Percentiles rank a stretch among this genome's conserved stretches.
Conservation (phyloP, 768 basidiomycete species). For the Zangia roseola region DNA sequence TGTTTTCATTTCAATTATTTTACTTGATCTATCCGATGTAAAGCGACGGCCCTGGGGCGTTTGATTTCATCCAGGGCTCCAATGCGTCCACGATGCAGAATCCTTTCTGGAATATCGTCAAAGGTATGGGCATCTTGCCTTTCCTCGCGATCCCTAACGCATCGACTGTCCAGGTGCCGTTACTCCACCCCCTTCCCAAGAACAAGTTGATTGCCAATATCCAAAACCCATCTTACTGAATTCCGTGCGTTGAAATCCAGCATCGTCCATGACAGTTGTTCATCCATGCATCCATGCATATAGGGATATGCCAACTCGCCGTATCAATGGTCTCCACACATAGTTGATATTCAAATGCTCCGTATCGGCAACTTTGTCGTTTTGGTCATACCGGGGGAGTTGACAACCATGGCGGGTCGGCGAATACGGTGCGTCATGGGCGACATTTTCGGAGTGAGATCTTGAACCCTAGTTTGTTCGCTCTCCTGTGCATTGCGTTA, state of each 20-base stretch:
- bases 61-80: slow-evolving; percentile 75
- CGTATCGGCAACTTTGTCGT: slow-evolving; percentile 76
- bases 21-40: not conserved
- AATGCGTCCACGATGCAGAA: slow-evolving; percentile 66
- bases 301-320: slow-evolving; percentile 63
- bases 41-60: slow-evolving; percentile 71
- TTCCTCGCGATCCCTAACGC: not conserved
- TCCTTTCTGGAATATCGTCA: slow-evolving; percentile 80
- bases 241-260: slow-evolving; percentile 31
- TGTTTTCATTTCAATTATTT: not conserved
- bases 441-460: not conserved
- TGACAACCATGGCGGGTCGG: slow-evolving; percentile 82
- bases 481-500: not conserved
- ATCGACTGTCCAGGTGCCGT: slow-evolving; percentile 30
- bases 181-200: slow-evolving; percentile 60
- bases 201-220: slow-evolving; percentile 66
- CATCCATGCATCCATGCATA: slow-evolving; percentile 21
- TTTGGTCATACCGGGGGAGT: slow-evolving; percentile 72
- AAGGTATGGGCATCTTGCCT: slow-evolving; percentile 37
- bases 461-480: slow-evolving; percentile 4
- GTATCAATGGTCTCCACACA: slow-evolving; percentile 73
- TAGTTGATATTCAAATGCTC: slow-evolving; percentile 75
- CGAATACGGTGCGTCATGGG: slow-evolving; percentile 56
- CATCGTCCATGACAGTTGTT: not conserved
- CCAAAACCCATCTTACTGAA: slow-evolving; percentile 82